phyloP scores from a whole-genome alignment of 352 stramenopile genomes.

The Chrysophaeum taylorii region DNA sequence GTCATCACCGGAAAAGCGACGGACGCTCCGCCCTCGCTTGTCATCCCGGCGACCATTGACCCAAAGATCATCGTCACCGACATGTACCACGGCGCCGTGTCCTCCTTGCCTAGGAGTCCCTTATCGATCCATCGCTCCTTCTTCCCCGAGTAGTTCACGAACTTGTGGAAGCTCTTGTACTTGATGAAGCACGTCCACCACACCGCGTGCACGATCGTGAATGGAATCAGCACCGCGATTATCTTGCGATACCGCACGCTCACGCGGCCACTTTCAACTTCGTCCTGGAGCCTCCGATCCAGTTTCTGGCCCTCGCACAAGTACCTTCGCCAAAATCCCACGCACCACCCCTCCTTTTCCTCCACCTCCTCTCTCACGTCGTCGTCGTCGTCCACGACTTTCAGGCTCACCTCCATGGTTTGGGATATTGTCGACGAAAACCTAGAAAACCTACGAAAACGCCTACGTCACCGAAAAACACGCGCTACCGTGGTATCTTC shows the following conservation, averaged over 20 bases:
- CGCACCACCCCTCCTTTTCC: too few species aligned
- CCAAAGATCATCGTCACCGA: constrained; percentile 42
- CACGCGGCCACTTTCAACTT: neutral
- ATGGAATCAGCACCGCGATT: neutral
- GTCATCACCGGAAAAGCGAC: constrained; percentile 36
- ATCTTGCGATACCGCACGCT: constrained; percentile 4
- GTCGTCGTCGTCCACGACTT: too few species aligned
- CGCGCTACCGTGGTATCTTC: too few species aligned
- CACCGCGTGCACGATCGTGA: constrained; percentile 1
- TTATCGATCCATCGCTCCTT: neutral
- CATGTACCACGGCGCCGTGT: constrained; percentile 24
- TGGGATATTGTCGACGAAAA: too few species aligned
- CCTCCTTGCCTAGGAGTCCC: neutral
- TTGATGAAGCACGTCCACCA: constrained; percentile 7
- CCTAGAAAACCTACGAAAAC: too few species aligned
- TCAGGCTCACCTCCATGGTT: too few species aligned
- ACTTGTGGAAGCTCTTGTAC: constrained; percentile 2
- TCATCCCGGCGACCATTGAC: constrained; percentile 36
- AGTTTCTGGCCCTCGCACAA: constrained; percentile 7
- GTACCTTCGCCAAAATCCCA: neutral
- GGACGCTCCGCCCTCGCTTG: constrained; percentile 27
- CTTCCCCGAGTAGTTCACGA: neutral
- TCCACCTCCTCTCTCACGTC: too few species aligned
- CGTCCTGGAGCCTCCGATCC: neutral
- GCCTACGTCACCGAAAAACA: too few species aligned